Evolutionary conservation across 2,329 filamentous ascomycete genomes (phyloP).

Genomic region (Grosmannia huntii): DNA sequence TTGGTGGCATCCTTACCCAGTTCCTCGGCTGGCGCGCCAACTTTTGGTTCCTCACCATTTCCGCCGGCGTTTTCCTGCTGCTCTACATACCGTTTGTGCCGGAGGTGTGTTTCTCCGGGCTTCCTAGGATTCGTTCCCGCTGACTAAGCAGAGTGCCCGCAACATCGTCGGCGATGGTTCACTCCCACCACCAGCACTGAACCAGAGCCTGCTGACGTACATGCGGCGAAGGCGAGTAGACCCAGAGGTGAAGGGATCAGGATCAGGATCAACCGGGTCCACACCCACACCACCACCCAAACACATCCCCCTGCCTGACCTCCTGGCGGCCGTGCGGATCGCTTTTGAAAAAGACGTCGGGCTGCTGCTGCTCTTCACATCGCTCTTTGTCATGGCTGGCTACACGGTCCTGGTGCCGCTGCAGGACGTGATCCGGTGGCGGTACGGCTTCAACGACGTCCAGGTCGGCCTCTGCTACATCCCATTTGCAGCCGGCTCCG

Average conservation of each 20-base stretch:
- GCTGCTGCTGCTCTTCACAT: conserved; percentile 21
- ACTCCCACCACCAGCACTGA: conserved; percentile 21
- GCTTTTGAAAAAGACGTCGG: conserved; percentile 23
- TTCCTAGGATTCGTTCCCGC: no score
- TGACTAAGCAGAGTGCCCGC: conserved; percentile 18
- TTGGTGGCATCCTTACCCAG: conserved; percentile 39
- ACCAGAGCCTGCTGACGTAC: conserved; percentile 10
- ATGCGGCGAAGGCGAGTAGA: background rate
- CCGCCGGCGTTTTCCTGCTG: conserved; percentile 21
- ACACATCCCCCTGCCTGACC: conserved; percentile 17
- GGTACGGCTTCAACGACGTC: conserved; percentile 21
- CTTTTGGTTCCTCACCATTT: conserved; percentile 44
- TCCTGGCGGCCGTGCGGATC: conserved; percentile 20
- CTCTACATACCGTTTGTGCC: conserved; percentile 16
- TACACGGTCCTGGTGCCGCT: conserved; percentile 21
- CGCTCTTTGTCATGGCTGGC: conserved; percentile 22
- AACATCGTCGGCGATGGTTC: conserved; percentile 34
- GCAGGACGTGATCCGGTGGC: conserved; percentile 20
- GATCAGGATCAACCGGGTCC: background rate
- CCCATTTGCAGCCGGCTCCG: conserved; percentile 24
- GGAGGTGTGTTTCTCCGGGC: conserved; percentile 4
- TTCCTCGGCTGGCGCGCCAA: conserved; percentile 39
- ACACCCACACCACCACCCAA: background rate
- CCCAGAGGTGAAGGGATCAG: conserved; percentile 2
- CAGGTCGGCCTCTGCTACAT: conserved; percentile 31